Conservation (phyloP, 306 rosid species). For the Geum urbanum region DNA sequence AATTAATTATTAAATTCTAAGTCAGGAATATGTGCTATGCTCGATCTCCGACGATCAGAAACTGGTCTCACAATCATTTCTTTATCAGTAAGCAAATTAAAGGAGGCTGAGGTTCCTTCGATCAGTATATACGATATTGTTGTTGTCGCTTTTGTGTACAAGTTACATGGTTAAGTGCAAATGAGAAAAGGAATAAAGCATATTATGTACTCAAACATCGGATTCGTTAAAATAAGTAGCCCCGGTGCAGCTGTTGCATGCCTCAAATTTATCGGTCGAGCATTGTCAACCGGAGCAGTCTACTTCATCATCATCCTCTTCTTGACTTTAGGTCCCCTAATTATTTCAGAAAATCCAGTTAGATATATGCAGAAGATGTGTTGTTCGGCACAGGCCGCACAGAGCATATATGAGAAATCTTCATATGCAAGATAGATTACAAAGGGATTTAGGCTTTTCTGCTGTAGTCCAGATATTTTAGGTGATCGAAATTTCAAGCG, state of each 20-base stretch:
- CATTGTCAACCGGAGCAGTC: constrained; percentile 9
- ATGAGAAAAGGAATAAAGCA: constrained; percentile 19
- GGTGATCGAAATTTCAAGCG: too few species aligned
- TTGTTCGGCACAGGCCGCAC: background rate
- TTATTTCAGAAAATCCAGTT: background rate
- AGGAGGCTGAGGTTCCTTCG: constrained; percentile 10
- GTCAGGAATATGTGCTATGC: constrained; percentile 5
- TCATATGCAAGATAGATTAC: background rate
- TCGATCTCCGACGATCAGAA: background rate
- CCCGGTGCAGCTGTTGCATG: background rate
- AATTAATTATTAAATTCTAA: background rate
- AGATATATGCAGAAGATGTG: background rate
- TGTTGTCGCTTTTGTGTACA: background rate
- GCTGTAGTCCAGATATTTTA: background rate
- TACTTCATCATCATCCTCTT: constrained; percentile 3
- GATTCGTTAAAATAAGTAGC: background rate
- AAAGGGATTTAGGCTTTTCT: background rate
- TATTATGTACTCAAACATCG: constrained; percentile 7
- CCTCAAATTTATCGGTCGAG: background rate
- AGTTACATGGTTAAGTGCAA: constrained; percentile 14
- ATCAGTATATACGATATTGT: background rate
- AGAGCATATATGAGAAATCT: constrained; percentile 1
- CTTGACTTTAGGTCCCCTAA: background rate
- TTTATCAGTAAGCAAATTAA: background rate
- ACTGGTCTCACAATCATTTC: background rate